These are phyloP conservation scores for Protomyces lactucae-debilis DNA, from an alignment of 1,139 yeast species.

Conservation along the genomic window DNA sequence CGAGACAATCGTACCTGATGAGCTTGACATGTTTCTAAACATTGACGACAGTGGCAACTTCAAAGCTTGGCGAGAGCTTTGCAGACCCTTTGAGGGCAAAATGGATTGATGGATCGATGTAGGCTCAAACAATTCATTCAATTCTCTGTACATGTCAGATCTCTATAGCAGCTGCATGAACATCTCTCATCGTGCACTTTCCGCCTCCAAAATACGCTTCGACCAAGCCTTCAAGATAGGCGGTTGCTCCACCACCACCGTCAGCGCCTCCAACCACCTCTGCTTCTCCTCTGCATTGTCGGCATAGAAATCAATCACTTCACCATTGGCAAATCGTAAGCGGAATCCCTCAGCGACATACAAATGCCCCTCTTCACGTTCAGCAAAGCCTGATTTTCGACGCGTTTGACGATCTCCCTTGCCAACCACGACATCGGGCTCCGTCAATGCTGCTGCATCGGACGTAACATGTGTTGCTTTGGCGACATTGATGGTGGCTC, in stretches of 20 bases:
- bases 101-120: background rate
- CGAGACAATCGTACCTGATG: background rate
- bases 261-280: constrained; percentile 49
- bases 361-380: constrained; percentile 28
- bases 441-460: constrained; percentile 33
- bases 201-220: constrained; percentile 6
- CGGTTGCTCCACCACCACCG: constrained; percentile 16
- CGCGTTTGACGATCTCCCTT: constrained; percentile 35
- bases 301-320: constrained; percentile 61
- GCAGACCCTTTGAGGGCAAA: background rate
- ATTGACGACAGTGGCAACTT: constrained; percentile 1
- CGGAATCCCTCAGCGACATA: constrained; percentile 46
- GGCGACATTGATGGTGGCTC: constrained; percentile 61
- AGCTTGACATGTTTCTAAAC: background rate
- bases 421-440: constrained; percentile 40
- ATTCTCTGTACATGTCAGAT: no score
- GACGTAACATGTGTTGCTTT: constrained; percentile 48
- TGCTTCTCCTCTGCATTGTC: constrained; percentile 51
- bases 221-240: constrained; percentile 35
- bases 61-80: constrained; percentile 1
- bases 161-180: background rate
- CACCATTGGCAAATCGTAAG: constrained; percentile 59
- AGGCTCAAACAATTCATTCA: background rate
- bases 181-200: background rate
- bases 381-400: constrained; percentile 25